phyloP scores from a whole-genome alignment of 176 grass and related monocot species.

The Sorghum bicolor region Sorghum_bicolor_NCBIv3 NC_012875.2:50734501-50735000 shows the following conservation, averaged over 20 bases:
- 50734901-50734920: too few relatives aligned
- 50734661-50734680: constrained; percentile 4
- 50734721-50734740: constrained; percentile 1
- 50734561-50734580: not conserved
- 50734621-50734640: not conserved
- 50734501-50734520: constrained; percentile 56
- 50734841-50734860: constrained; percentile 50
- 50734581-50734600: not conserved
- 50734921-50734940: too few relatives aligned
- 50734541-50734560: constrained; percentile 44
- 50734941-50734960: too few relatives aligned
- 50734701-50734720: constrained; percentile 24
- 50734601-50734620: not conserved
- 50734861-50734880: constrained; percentile 55
- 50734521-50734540: constrained; percentile 38
- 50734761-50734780: constrained; percentile 68
- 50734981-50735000: too few relatives aligned
- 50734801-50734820: constrained; percentile 44
- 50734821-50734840: constrained; percentile 47
- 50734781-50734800: constrained; percentile 48
- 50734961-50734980: too few relatives aligned
- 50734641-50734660: constrained; percentile 61
- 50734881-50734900: too few relatives aligned
- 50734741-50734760: too few relatives aligned
- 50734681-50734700: constrained; percentile 41